Base-by-base conservation (phyloP, 257 asterid species). In the Scutellaria baicalensis region DNA sequence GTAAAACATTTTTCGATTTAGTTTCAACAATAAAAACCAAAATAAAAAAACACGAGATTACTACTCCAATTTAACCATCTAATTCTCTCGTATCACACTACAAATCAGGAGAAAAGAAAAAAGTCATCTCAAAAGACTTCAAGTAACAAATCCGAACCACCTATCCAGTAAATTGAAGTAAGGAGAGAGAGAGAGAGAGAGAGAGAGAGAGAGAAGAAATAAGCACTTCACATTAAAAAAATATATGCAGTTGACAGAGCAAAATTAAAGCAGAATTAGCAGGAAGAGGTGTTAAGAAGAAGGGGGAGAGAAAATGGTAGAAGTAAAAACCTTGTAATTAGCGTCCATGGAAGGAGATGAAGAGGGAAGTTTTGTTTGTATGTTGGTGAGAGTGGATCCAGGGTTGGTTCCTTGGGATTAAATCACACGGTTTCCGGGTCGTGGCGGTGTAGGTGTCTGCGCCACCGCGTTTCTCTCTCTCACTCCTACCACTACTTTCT, bases 401-500 rank as follows among this genome's bases (percentile, higher is more conserved):
- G 12, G 13, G 13, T 45, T 12, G n/a, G 13, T 33, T 33, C 17
- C 11, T 48, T 48, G 23, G 38, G 73, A 74, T 73, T 58, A 42
- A 59, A 73, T 64, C 50, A 73, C 68, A 58, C 77, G 59, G 77
- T 68, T 73, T 68, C 33, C 38, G 66, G 79, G 55, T 1, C 33
- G 33, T 51, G 18, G 17, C 14, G 61, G 65, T 31, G 63, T 12
- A 60, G 51, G 72, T 69, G 60, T 59, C 66, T 42, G 67, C 38
- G 14, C 13, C 44, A 62, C 66, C 72, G 72, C 70, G 72, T 63
- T 45, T 67, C 70, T 70, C 75, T 73, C 77, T 69, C 83, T 49
- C 21, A 27, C 50, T 23, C 3, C 33, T 27, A 3, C 33, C 0
- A 17, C 67, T 6, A 11, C 71, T 62, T 57, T 78, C 76, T 45